A percentile compares a stretch with the other conserved stretches of the same genome.
Evolutionary conservation across 768 basidiomycete species (phyloP).

Genomic region (Aureoboletus auriporus): DNA sequence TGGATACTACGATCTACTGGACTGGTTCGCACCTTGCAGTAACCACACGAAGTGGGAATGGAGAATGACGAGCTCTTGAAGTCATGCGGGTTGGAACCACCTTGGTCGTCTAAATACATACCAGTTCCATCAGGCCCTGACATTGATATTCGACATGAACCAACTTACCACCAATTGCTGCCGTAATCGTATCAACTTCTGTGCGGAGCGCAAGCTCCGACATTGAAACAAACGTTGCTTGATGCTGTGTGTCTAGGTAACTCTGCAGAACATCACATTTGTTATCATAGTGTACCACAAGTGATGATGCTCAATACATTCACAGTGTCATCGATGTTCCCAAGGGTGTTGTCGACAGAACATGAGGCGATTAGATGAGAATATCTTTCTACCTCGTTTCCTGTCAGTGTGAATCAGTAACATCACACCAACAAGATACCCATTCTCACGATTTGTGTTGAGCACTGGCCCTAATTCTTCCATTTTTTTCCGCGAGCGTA

Average conservation of each 20-base stretch:
- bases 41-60: conserved; percentile 77
- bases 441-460: conserved; percentile 54
- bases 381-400: conserved; percentile 51
- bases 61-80: conserved; percentile 88
- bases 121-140: conserved; percentile 7
- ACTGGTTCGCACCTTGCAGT: conserved; percentile 60
- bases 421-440: not conserved
- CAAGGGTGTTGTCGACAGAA: conserved; percentile 43
- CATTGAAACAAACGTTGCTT: conserved; percentile 48
- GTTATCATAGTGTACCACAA: not conserved
- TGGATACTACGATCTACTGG: not conserved
- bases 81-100: conserved; percentile 63
- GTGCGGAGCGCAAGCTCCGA: conserved; percentile 56
- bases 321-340: conserved; percentile 43
- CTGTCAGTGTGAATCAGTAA: conserved; percentile 31
- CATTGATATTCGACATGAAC: not conserved
- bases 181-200: conserved; percentile 60
- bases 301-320: conserved; percentile 12
- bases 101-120: conserved; percentile 59
- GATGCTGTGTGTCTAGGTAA: conserved; percentile 61
- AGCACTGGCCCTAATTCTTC: conserved; percentile 56
- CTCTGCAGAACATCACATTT: conserved; percentile 37
- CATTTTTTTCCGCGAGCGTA: conserved; percentile 56
- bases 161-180: conserved; percentile 59
- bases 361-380: conserved; percentile 45